Evolutionary conservation across 1,284 basidiomycete species (phyloP).

Genomic region (Puccinia sorghi): DNA sequence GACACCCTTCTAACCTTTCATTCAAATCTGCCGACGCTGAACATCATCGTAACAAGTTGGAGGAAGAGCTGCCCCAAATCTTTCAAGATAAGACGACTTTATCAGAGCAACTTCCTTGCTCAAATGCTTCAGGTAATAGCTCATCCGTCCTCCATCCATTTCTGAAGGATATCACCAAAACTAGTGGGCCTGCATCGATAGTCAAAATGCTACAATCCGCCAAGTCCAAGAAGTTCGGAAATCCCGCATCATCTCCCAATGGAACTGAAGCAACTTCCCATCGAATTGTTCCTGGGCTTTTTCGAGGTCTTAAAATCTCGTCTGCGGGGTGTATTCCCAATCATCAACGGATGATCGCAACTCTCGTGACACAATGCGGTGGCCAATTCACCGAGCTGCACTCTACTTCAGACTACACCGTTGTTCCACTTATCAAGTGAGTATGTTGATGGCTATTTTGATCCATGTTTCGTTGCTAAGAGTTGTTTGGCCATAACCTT

Average conservation of each 20-base stretch:
- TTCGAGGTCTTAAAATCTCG: conserved; percentile 31
- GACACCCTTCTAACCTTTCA: conserved; percentile 28
- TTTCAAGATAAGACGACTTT: neutral
- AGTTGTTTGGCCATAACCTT: neutral
- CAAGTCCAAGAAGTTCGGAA: conserved; percentile 31
- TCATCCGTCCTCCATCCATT: conserved; percentile 1
- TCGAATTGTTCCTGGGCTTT: conserved; percentile 21
- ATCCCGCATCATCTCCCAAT: conserved; percentile 1
- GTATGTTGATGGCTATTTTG: neutral
- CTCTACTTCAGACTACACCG: conserved; percentile 39
- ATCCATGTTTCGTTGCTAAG: neutral
- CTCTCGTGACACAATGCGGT: conserved; percentile 17
- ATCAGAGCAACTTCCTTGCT: neutral
- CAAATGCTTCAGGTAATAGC: neutral
- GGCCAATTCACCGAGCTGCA: conserved; percentile 38
- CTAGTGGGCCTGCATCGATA: conserved; percentile 13
- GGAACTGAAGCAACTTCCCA: conserved; percentile 4
- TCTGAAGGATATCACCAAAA: conserved; percentile 20
- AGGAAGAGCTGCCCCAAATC: conserved; percentile 8
- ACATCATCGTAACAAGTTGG: neutral
- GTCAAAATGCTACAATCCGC: conserved; percentile 33
- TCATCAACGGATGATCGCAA: conserved; percentile 19
- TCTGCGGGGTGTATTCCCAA: conserved; percentile 1
- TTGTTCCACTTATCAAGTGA: conserved; percentile 44
- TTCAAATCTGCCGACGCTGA: conserved; percentile 13